Evolutionary conservation across 2,329 filamentous ascomycete genomes (phyloP), one percentile per base, ranked within the genome.

Genomic region (Monosporascus sp.): DNA sequence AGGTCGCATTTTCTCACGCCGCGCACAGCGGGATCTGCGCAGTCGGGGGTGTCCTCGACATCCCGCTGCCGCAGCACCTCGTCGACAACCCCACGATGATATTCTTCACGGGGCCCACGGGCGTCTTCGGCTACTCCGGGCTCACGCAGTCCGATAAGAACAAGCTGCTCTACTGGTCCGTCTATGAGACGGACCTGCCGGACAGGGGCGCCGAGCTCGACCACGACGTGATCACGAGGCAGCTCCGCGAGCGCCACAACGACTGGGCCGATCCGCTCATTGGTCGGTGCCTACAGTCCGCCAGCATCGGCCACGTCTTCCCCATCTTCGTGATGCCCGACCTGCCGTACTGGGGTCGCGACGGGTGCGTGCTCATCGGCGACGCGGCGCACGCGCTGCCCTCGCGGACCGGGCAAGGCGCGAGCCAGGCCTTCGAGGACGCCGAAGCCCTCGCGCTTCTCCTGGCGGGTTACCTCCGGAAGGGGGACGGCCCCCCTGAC

Each of bases 381-480:
- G 79, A 82, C 60, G 78, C 77, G 3, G 78, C 77, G 1, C 79
- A 82, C 63, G 76, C 78, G 0, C 63, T 82, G 37, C 75, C 77
- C 2, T 72, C 79, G 2, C 75, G 71, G 1, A 74, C 72, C 0
- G 80, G 79, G 1, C 79, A 82, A 63, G 80, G 80, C 0, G 73
- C 75, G 1, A 75, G 72, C 7, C 78, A 82, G 60, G 79, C 77
- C 0, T 63, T 84, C n/a, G 79, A 83, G 60, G 80, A 82, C 62
- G 72, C 70, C 0, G 72, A 78, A 55, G 70, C 74, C 1, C 66
- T 82, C 9, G 66, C 71, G 0, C 54, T 78, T 24, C 65, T 80
- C 2, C 61, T 77, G n/a, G 52, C 50, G 2, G 38, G 44, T 17
- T 52, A 50, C 26, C 47, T 50, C 38, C 48, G 52, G 35, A 53